A percentile compares a stretch with the other conserved stretches of the same genome.
phyloP scores from a whole-genome alignment of 2,329 filamentous ascomycete genomes.

The Aspergillus piperis region DNA sequence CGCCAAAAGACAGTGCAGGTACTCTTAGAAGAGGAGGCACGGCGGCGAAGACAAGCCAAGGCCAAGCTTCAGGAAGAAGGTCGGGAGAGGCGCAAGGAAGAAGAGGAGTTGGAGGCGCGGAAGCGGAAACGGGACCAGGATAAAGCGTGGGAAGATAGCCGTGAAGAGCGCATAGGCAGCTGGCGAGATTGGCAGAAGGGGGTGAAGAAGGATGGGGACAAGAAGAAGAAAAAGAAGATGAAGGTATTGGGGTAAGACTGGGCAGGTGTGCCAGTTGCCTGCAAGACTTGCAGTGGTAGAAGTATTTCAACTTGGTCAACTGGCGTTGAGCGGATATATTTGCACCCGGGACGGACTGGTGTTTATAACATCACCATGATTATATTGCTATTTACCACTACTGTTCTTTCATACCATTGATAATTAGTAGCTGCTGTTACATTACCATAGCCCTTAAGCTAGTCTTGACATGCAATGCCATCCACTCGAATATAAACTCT shows the following conservation, averaged over 20 bases:
- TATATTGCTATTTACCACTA: background rate
- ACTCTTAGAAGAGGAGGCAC: constrained; percentile 87
- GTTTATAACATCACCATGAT: background rate
- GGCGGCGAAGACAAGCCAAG: constrained; percentile 80
- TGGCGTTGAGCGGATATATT: background rate
- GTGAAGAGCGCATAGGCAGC: constrained; percentile 87
- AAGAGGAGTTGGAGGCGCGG: constrained; percentile 77
- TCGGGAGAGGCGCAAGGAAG: constrained; percentile 78
- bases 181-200: constrained; percentile 89
- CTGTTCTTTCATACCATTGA: background rate
- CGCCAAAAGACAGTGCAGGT: constrained; percentile 86
- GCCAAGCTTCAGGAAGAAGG: constrained; percentile 97
- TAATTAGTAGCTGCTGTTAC: background rate
- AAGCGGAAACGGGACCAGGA: constrained; percentile 91
- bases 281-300: background rate
- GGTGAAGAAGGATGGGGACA: constrained; percentile 55
- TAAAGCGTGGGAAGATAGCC: constrained; percentile 89
- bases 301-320: background rate
- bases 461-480: no score
- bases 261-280: background rate
- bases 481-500: background rate
- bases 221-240: constrained; percentile 62
- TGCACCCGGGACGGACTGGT: background rate
- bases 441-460: background rate
- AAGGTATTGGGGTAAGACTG: constrained; percentile 48